A percentile compares a stretch with the other conserved stretches of the same genome.
phyloP scores from a whole-genome alignment of 2,329 filamentous ascomycete genomes.

The Amauroascus verrucosus region DNA sequence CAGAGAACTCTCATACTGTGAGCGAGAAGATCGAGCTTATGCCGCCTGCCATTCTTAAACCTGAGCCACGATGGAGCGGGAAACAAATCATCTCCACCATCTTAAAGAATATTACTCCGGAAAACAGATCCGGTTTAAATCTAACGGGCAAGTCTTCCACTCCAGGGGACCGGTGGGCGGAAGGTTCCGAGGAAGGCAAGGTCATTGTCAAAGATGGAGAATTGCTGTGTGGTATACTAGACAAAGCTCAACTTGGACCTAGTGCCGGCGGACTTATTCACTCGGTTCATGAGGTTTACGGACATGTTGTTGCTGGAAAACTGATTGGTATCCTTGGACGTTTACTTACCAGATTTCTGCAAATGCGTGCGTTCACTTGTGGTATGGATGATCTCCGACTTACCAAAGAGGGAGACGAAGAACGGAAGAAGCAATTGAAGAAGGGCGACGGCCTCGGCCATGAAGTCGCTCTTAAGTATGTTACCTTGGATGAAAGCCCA shows the following conservation, averaged over 20 bases:
- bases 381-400: constrained; percentile 92
- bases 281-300: constrained; percentile 85
- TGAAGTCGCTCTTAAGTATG: constrained; percentile 74
- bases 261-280: constrained; percentile 80
- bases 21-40: constrained; percentile 73
- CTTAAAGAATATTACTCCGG: constrained; percentile 78
- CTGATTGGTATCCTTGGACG: constrained; percentile 82
- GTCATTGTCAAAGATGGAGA: constrained; percentile 82
- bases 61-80: constrained; percentile 76
- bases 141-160: constrained; percentile 72
- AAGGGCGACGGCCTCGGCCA: constrained; percentile 61
- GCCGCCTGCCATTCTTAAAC: constrained; percentile 71
- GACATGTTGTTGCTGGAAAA: constrained; percentile 74
- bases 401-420: constrained; percentile 65
- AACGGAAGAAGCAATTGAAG: constrained; percentile 57
- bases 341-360: constrained; percentile 76
- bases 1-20: constrained; percentile 80
- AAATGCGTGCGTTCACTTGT: constrained; percentile 92
- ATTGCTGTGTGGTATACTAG: constrained; percentile 79
- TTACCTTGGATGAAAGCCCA: constrained; percentile 61
- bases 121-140: constrained; percentile 63
- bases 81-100: constrained; percentile 94
- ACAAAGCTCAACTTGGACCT: constrained; percentile 90
- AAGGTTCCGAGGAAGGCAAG: constrained; percentile 58
- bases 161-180: constrained; percentile 67